A percentile compares a stretch with the other conserved stretches of the same genome.
Evolutionary conservation across 1,284 basidiomycete species (phyloP).

Genomic region (Mycosarcoma maydis): DNA sequence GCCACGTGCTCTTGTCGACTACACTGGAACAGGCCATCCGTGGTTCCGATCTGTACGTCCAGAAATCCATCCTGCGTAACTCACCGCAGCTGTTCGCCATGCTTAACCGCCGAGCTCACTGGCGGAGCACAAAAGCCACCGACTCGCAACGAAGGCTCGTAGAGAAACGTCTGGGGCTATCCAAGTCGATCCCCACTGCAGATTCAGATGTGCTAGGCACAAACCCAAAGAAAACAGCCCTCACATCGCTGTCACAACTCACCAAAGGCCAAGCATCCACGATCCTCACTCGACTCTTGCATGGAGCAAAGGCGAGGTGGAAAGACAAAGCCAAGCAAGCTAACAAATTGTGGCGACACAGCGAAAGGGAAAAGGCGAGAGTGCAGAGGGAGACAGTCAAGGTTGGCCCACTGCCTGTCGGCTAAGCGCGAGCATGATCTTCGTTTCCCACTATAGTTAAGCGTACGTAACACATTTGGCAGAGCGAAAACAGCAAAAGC

Average conservation of each 20-base stretch:
- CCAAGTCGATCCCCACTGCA: constrained; percentile 5
- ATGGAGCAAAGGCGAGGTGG: constrained; percentile 52
- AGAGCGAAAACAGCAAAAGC: too few relatives aligned
- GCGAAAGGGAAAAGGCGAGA: constrained; percentile 38
- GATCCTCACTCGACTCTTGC: constrained; percentile 48
- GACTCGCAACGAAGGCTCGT: constrained; percentile 75
- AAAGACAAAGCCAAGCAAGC: constrained; percentile 33
- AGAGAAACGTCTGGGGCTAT: constrained; percentile 71
- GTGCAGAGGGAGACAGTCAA: constrained; percentile 35
- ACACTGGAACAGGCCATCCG: constrained; percentile 71
- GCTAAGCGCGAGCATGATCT: not conserved
- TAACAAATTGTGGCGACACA: constrained; percentile 31
- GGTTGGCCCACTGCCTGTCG: constrained; percentile 39
- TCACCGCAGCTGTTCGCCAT: constrained; percentile 41
- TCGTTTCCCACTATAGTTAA: not conserved
- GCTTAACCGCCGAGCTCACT: constrained; percentile 71
- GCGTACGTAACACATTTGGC: too few relatives aligned
- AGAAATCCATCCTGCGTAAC: constrained; percentile 71
- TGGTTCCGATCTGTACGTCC: constrained; percentile 77
- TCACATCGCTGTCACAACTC: constrained; percentile 5
- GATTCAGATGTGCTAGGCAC: not conserved
- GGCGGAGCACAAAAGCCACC: constrained; percentile 78
- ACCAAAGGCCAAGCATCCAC: constrained; percentile 56
- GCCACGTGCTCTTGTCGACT: constrained; percentile 21
- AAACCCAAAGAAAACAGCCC: constrained; percentile 38